Conservation (phyloP, 2,329 filamentous ascomycete species). For the Cladosporium sp. region DNA sequence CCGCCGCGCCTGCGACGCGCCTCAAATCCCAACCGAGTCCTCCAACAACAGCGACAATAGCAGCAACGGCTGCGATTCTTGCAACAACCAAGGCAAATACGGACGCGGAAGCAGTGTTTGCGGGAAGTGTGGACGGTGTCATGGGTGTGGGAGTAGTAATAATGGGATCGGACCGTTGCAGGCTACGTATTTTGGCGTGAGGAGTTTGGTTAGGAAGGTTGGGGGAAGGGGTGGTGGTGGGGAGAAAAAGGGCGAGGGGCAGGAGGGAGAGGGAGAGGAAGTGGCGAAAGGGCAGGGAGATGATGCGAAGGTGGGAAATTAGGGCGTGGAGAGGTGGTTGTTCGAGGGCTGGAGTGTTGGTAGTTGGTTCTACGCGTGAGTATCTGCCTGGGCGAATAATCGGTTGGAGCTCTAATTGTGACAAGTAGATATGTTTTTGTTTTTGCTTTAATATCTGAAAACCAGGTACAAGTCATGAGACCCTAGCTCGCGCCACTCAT, state of each 20-base stretch:
- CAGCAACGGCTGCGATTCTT: constrained; percentile 10
- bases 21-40: not conserved
- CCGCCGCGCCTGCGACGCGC: not conserved
- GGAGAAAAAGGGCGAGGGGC: not conserved
- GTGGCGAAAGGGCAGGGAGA: too few species aligned
- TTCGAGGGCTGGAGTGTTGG: too few species aligned
- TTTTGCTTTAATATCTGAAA: too few species aligned
- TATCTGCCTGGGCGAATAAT: too few species aligned
- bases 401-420: too few species aligned
- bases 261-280: not conserved
- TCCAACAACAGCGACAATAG: not conserved
- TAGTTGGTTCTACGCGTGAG: too few species aligned
- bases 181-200: constrained; percentile 15
- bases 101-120: constrained; percentile 15
- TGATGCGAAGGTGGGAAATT: too few species aligned
- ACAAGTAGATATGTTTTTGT: too few species aligned
- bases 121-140: constrained; percentile 16
- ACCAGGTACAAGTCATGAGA: too few species aligned
- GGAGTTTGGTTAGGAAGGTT: constrained; percentile 13
- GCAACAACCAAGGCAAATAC: constrained; percentile 15
- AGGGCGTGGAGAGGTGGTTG: too few species aligned
- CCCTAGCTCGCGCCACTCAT: too few species aligned
- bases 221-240: not conserved
- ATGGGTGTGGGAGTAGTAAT: constrained; percentile 15
- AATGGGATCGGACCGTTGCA: constrained; percentile 18